Evolutionary conservation across 2,329 filamentous ascomycete species (phyloP).

Genomic region (Aureobasidium sp.): DNA sequence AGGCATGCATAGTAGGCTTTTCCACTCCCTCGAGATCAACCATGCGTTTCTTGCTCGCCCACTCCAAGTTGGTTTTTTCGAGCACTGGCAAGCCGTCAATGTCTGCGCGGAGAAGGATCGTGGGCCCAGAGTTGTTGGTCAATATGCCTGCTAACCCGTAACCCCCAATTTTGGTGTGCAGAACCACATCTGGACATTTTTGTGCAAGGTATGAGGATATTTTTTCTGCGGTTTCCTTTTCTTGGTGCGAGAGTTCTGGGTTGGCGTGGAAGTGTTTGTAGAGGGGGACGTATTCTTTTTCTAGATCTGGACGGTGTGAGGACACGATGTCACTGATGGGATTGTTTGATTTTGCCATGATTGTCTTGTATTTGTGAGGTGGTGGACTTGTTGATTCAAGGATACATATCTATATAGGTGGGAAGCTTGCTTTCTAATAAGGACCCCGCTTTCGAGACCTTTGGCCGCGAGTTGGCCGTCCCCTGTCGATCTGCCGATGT

Average conservation of each 20-base stretch:
- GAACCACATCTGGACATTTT: slow-evolving; percentile 33
- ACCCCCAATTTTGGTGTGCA: slow-evolving; percentile 50
- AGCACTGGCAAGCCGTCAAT: slow-evolving; percentile 55
- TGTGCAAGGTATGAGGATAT: slow-evolving; percentile 37
- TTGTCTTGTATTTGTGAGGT: not conserved
- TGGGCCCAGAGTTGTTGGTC: slow-evolving; percentile 49
- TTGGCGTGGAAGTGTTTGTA: slow-evolving; percentile 55
- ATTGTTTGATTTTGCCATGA: not conserved
- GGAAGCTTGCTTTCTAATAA: not conserved
- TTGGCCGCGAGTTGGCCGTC: not conserved
- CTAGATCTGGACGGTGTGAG: slow-evolving; percentile 36
- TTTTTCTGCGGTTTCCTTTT: slow-evolving; percentile 45
- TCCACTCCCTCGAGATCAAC: slow-evolving; percentile 42
- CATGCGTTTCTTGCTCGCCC: slow-evolving; percentile 45
- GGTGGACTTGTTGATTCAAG: not conserved
- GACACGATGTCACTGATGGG: slow-evolving; percentile 21
- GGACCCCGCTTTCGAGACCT: not conserved
- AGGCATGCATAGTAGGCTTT: slow-evolving; percentile 60
- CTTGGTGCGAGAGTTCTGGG: slow-evolving; percentile 54
- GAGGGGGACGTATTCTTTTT: slow-evolving; percentile 43
- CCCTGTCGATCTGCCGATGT: not conserved
- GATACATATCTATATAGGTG: not conserved
- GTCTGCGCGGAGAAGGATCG: slow-evolving; percentile 54
- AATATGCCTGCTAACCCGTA: slow-evolving; percentile 52
- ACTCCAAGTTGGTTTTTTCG: slow-evolving; percentile 50